phyloP scores from a whole-genome alignment of 805 yeast species.

The Pichia phayaonensis region DNA sequence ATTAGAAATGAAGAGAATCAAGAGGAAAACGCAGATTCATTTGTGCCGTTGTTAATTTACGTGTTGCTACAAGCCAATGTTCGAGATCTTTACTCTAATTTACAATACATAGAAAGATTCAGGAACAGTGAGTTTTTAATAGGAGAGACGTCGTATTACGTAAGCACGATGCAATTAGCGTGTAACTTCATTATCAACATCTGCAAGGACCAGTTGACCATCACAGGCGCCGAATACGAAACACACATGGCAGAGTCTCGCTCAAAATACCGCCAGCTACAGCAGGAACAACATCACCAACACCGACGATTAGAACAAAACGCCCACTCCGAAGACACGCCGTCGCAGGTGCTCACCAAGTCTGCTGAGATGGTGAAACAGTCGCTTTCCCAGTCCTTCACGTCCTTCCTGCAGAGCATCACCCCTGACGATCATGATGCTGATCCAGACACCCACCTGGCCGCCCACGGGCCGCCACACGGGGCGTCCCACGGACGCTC shows the following conservation, averaged over 20 bases:
- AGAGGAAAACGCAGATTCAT: slow-evolving; percentile 89
- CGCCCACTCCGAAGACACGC: slow-evolving; percentile 24
- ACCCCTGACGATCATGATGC: slow-evolving; percentile 4
- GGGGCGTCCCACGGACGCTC: background rate
- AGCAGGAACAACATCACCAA: slow-evolving; percentile 4
- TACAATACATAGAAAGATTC: slow-evolving; percentile 79
- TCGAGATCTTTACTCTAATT: slow-evolving; percentile 60
- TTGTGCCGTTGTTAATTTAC: slow-evolving; percentile 81
- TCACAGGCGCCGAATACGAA: slow-evolving; percentile 51
- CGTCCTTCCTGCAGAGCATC: slow-evolving; percentile 16
- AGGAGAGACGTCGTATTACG: slow-evolving; percentile 88
- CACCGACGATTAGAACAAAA: background rate
- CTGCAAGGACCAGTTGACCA: slow-evolving; percentile 49
- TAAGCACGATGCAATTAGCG: slow-evolving; percentile 88
- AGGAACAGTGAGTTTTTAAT: slow-evolving; percentile 64
- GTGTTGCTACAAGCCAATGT: slow-evolving; percentile 68
- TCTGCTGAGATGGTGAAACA: slow-evolving; percentile 32
- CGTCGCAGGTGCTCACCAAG: slow-evolving; percentile 29
- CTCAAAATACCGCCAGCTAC: slow-evolving; percentile 24
- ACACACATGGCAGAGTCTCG: slow-evolving; percentile 38
- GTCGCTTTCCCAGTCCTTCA: slow-evolving; percentile 24
- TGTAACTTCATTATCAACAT: slow-evolving; percentile 67
- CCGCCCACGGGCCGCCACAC: no score
- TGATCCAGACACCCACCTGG: background rate
- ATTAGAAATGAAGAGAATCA: slow-evolving; percentile 47